Evolutionary conservation across 768 basidiomycete genomes (phyloP).

Genomic region (Macrolepiota dolichaula): DNA sequence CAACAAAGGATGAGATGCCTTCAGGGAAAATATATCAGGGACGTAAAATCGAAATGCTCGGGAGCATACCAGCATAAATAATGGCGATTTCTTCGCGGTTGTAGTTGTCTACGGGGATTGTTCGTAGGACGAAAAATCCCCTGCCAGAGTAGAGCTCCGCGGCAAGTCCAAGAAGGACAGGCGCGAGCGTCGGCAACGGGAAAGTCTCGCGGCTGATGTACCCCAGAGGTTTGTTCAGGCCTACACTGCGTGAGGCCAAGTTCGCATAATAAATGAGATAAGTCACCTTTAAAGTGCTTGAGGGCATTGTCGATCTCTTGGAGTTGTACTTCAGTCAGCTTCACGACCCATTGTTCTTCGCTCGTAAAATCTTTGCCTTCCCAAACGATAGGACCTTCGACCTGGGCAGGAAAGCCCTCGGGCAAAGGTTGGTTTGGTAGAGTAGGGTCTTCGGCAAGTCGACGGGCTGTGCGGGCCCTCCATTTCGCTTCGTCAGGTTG

Average conservation of each 20-base stretch:
- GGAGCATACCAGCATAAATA: slow-evolving; percentile 33
- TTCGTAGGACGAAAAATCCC: slow-evolving; percentile 45
- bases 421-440: slow-evolving; percentile 32
- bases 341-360: slow-evolving; percentile 42
- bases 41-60: neutral
- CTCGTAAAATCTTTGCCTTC: slow-evolving; percentile 39
- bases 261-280: neutral
- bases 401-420: slow-evolving; percentile 30
- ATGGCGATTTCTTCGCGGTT: slow-evolving; percentile 35
- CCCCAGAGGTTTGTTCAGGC: slow-evolving; percentile 21
- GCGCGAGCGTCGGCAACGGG: slow-evolving; percentile 39
- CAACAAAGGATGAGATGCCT: slow-evolving; percentile 21
- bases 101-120: slow-evolving; percentile 42
- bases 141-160: slow-evolving; percentile 40
- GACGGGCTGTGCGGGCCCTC: slow-evolving; percentile 31
- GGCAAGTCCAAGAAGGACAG: slow-evolving; percentile 31
- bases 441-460: slow-evolving; percentile 33
- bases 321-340: slow-evolving; percentile 29
- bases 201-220: slow-evolving; percentile 33
- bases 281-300: slow-evolving; percentile 35
- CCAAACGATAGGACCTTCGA: slow-evolving; percentile 42
- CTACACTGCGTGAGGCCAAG: slow-evolving; percentile 4
- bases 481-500: slow-evolving; percentile 39
- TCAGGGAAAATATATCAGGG: neutral
- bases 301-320: slow-evolving; percentile 37